Evolutionary conservation across 2,329 filamentous ascomycete species (phyloP).

Genomic region (Endoconidiophora laricicola): DNA sequence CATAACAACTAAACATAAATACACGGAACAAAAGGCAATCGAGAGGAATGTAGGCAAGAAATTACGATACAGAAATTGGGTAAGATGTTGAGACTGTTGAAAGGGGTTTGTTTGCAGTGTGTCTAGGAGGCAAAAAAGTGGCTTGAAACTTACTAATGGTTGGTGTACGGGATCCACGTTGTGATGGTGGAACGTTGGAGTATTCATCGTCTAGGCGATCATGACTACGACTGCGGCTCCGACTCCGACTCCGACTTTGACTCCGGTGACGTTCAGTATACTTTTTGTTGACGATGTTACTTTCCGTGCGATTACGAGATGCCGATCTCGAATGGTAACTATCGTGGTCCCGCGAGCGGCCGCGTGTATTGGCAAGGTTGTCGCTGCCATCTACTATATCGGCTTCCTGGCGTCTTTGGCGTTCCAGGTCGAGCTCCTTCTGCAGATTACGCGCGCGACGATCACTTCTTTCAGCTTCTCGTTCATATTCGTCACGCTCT

Average conservation of each 20-base stretch:
- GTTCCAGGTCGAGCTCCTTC: too few species aligned
- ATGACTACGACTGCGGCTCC: constrained; percentile 5
- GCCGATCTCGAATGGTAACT: too few species aligned
- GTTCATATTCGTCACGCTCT: constrained; percentile 1
- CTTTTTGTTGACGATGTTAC: too few species aligned
- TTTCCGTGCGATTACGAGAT: background rate
- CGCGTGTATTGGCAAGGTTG: too few species aligned
- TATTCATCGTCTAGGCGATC: background rate
- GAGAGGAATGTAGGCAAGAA: background rate
- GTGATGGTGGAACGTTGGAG: constrained; percentile 4
- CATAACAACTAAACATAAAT: background rate
- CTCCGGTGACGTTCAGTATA: constrained; percentile 10
- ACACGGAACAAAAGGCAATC: background rate
- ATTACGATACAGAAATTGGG: background rate
- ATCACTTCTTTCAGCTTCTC: background rate
- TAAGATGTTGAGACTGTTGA: background rate
- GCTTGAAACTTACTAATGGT: constrained; percentile 7
- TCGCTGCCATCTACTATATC: too few species aligned
- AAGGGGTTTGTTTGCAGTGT: background rate
- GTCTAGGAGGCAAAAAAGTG: background rate
- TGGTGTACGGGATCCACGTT: background rate
- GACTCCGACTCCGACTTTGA: constrained; percentile 16
- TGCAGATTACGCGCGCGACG: too few species aligned
- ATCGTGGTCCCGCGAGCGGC: background rate
- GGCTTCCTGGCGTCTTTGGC: too few species aligned